Base-by-base conservation (phyloP, 1,284 basidiomycete genomes). In the Phaffia rhodozyma region DNA sequence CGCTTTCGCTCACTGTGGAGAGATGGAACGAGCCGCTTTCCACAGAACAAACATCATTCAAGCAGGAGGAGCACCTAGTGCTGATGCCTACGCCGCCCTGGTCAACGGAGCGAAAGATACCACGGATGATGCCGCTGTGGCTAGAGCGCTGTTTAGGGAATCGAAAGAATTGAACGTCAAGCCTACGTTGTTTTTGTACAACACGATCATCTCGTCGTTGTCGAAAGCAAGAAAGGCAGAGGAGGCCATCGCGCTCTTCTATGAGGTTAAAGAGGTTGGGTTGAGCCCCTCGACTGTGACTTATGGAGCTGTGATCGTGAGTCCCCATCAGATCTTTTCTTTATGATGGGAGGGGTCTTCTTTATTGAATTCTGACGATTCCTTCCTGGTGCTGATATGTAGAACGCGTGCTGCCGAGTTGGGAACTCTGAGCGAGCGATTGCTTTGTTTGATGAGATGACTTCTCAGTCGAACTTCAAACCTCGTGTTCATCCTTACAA, bases 131-230 rank as follows among this genome's bases (percentile, higher is more conserved):
- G 86, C 90, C 0, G 82, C 85, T 6, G 88, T 91, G 68, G 91
- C 91, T 0, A 79, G 91, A 73, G 81, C 84, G 48, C 80, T 96
- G 34, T 97, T 86, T 78, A 79, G 86, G 47, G 91, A 97, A 75
- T 81, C 85, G n/a, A 80, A 84, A 68, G 74, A 77, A 49, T 81
- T 83, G 51, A 84, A 84, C 21, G 86, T 93, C 49, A 70, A 73
- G 34, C 86, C 90, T 16, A 90, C 90, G 72, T 81, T 86, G 59
- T 97, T 87, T 77, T 81, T 97, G 48, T 97, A 87, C 79, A 97
- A 97, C 79, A 96, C 90, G 68, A 86, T 93, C 76, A 96, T 97
- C 75, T 91, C 89, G 67, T 93, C 94, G 77, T 80, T 96, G 7
- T 86, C 90, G 50, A 90, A 89, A 73, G 93, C 93, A 0, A 82